Base-by-base conservation (phyloP, 2,329 filamentous ascomycete genomes). In the Pseudopithomyces chartarum region DNA sequence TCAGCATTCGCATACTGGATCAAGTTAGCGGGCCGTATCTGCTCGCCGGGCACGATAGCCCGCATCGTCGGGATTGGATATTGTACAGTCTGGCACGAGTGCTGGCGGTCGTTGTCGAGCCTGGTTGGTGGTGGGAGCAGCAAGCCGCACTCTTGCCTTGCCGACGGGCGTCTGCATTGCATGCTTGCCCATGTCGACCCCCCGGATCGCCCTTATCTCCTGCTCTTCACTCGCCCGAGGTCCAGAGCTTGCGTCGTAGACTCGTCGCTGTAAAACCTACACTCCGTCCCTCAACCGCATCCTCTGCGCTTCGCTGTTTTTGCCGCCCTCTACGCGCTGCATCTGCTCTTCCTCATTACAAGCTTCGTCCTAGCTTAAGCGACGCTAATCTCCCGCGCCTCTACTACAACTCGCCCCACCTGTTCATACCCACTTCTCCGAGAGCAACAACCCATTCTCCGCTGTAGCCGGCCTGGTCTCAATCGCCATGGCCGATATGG, bases 401-500 rank as follows among this genome's bases (percentile, higher is more conserved):
- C 10, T 29, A 29, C 48, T 23, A n/a, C 17, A 23, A 20, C 20
- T 15, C 38, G 36, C 22, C 48, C 48, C 48, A 43, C 26, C 23
- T 46, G 12, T 26, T 20, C 26, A 12, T 20, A 43, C 6, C 40
- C 22, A 23, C 4, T 8, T 29, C 5, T 29, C 26, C 20, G 6
- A 19, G 22, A 36, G 11, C 34, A 40, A 22, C 15, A 29, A 12
- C 38, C 23, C n/a, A 12, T 10, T 33, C 38, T 43, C 17, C 6
- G 17, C 26, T 26, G 26, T 17, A 8, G 39, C 17, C n/a, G n/a
- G 20, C 11, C 19, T 12, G 6, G 36, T 7, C 8, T 13, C 12
- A 33, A n/a, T n/a, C 53, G 39, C n/a, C 1, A 57, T 54, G 53
- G 57, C 56, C 17, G 51, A 47, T n/a, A 46, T 36, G 6, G 62